Evolutionary conservation across 176 grass and related monocot species (phyloP), one percentile per base, ranked within the genome.

Genomic region (Eleusine indica): DNA sequence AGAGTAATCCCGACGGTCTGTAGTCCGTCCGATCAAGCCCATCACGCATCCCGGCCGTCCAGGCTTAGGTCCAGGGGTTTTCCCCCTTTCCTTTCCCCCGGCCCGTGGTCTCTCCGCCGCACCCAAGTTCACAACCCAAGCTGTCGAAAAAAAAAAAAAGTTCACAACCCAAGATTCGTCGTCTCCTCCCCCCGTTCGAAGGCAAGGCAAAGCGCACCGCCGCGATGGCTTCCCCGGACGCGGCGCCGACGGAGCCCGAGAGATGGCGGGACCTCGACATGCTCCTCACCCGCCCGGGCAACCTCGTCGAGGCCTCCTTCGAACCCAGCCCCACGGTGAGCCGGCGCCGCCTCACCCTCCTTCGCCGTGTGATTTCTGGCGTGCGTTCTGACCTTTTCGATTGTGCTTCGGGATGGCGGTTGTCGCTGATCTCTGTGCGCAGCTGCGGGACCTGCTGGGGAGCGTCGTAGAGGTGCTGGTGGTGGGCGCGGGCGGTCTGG

Each of bases 201-300:
- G 73, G 37, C 64, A 75, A 79, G 43, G 13, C 2, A 18, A 65
- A 4, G 30, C 10, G 18, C 35, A 19, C 21, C 40, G 65, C 43
- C 2, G 68, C 49, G 79, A 90, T 90, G 88, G 68, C 80, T 57
- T 75, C 80, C 43, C 80, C 84, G 6, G 88, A 79, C 75, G 73
- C 62, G 80, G 82, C 77, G 57, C 83, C 88, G 82, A 88, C 75
- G 53, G 91, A 91, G 68, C 80, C 83, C 53, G 88, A 67, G 13
- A 88, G 91, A 74, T 96, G 96, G 96, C 90, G 86, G 28, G 96
- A 98, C 82, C 75, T 98, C 58, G 93, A 98, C 74, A 92, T 81
- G 85, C 91, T 98, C 69, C 91, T 98, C 80, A 52, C 85, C 76
- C 89, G 91, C 58, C 85, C 87, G 21, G 96, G 96, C 13, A 98